phyloP scores from a whole-genome alignment of 148 eudicot species.

The Rheum nobile region DNA sequence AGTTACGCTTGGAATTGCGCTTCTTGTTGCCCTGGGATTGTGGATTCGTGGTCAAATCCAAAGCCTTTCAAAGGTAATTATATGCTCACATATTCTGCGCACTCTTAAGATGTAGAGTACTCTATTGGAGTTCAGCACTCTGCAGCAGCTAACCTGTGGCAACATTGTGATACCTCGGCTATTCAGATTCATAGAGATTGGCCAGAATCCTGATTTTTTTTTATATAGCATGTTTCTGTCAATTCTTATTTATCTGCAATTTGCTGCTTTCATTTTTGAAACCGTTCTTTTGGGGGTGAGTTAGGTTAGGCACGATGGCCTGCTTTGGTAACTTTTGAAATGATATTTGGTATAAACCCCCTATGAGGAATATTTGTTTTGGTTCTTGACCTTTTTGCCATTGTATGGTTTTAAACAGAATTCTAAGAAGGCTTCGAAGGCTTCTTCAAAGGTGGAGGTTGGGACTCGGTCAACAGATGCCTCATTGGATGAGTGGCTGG shows the following conservation, averaged over 20 bases:
- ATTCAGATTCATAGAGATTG: too few relatives aligned
- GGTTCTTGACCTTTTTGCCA: not conserved
- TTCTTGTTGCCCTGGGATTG: conserved; percentile 56
- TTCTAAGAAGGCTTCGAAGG: conserved; percentile 82
- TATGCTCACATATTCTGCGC: not conserved
- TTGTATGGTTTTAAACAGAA: conserved; percentile 28
- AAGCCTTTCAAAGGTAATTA: conserved; percentile 50
- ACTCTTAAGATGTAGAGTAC: not conserved
- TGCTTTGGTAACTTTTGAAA: too few relatives aligned
- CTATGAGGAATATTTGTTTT: not conserved
- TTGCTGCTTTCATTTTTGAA: not conserved
- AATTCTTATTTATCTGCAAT: not conserved
- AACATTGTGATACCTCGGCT: too few relatives aligned
- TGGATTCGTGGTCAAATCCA: conserved; percentile 65
- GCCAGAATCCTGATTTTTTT: not conserved
- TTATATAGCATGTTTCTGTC: not conserved
- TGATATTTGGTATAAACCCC: too few relatives aligned
- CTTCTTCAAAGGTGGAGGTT: conserved; percentile 91
- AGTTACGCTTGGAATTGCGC: conserved; percentile 53
- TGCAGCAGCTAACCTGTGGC: too few relatives aligned
- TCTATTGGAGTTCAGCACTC: not conserved
- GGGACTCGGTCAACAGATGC: conserved; percentile 81
- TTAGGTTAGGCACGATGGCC: too few relatives aligned
- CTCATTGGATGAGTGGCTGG: conserved; percentile 91
- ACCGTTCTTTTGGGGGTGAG: too few relatives aligned